phyloP scores from a whole-genome alignment of 2,329 filamentous ascomycete genomes.

The Sclerotinia spermophila region DNA sequence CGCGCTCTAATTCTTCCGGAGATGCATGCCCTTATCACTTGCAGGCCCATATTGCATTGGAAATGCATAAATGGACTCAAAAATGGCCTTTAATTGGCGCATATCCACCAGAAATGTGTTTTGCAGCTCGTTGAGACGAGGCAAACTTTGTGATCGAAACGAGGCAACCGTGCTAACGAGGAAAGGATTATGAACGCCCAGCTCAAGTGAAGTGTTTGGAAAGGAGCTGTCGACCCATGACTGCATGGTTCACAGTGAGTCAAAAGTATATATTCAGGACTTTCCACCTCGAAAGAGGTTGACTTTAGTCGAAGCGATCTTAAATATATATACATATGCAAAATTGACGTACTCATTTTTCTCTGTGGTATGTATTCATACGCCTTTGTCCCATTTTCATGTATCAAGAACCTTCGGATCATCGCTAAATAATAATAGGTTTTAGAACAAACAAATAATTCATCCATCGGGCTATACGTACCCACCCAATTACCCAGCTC shows the following conservation, averaged over 20 bases:
- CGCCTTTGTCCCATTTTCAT: slow-evolving; percentile 1
- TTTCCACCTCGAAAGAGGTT: slow-evolving; percentile 20
- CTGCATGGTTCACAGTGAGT: slow-evolving; percentile 15
- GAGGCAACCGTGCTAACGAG: slow-evolving; percentile 30
- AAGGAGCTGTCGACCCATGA: slow-evolving; percentile 24
- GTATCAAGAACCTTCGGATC: slow-evolving; percentile 25
- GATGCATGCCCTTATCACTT: slow-evolving; percentile 15
- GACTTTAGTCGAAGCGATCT: not conserved
- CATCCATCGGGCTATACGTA: slow-evolving; percentile 25
- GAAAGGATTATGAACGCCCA: slow-evolving; percentile 21
- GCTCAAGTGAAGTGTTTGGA: slow-evolving; percentile 22
- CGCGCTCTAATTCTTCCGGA: slow-evolving; percentile 6
- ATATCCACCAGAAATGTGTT: slow-evolving; percentile 14
- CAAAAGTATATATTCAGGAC: slow-evolving; percentile 26
- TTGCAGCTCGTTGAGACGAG: slow-evolving; percentile 20
- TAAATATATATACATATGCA: not conserved
- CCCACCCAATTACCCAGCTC: slow-evolving; percentile 17
- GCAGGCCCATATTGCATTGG: slow-evolving; percentile 11
- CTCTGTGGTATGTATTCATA: slow-evolving; percentile 1
- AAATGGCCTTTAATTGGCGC: slow-evolving; percentile 8
- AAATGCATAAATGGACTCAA: slow-evolving; percentile 7
- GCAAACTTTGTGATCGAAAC: slow-evolving; percentile 23
- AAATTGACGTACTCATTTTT: not conserved
- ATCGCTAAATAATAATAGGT: slow-evolving; percentile 31
- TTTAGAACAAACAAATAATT: slow-evolving; percentile 26